Percentiles rank a stretch among this genome's conserved stretches.
Evolutionary conservation across 2,329 filamentous ascomycete genomes (phyloP).

Genomic region (Colletotrichum sojae): DNA sequence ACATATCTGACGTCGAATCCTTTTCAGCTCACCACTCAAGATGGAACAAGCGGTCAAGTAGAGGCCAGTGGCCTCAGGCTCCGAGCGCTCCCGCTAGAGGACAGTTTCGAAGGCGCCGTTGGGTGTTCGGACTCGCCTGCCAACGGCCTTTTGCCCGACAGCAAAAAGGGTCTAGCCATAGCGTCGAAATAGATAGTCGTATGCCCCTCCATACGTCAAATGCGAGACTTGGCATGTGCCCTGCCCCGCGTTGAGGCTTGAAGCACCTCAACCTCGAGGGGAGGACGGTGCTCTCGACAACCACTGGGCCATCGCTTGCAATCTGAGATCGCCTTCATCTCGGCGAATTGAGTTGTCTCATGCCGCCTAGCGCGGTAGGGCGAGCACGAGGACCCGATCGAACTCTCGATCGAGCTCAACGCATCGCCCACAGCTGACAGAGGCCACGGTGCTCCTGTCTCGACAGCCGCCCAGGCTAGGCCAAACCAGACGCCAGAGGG

Average conservation of each 20-base stretch:
- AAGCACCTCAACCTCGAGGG: constrained; percentile 2
- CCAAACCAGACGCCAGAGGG: constrained; percentile 1
- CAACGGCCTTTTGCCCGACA: neutral
- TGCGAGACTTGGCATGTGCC: constrained; percentile 11
- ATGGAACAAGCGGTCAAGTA: constrained; percentile 38
- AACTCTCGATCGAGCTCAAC: constrained; percentile 6
- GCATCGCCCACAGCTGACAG: constrained; percentile 8
- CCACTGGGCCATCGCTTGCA: constrained; percentile 12
- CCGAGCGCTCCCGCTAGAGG: constrained; percentile 32
- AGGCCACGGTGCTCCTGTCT: constrained; percentile 21
- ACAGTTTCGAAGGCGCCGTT: constrained; percentile 26
- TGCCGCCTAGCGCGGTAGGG: constrained; percentile 1
- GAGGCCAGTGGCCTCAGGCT: too few relatives aligned
- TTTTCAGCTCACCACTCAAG: constrained; percentile 12
- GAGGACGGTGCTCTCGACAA: neutral
- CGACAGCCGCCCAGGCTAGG: neutral
- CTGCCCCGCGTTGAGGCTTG: constrained; percentile 19
- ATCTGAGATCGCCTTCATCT: constrained; percentile 6
- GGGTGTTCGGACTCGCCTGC: constrained; percentile 2
- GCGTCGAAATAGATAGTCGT: neutral
- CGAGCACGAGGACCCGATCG: constrained; percentile 8
- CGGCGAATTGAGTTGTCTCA: constrained; percentile 12
- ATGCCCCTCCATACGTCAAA: constrained; percentile 14
- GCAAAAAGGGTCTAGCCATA: neutral
- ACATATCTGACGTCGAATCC: constrained; percentile 6